These are phyloP conservation scores for Sarcocystis neurona DNA, from an alignment of 169 alveolate genomes.

Conservation along the genomic window DNA sequence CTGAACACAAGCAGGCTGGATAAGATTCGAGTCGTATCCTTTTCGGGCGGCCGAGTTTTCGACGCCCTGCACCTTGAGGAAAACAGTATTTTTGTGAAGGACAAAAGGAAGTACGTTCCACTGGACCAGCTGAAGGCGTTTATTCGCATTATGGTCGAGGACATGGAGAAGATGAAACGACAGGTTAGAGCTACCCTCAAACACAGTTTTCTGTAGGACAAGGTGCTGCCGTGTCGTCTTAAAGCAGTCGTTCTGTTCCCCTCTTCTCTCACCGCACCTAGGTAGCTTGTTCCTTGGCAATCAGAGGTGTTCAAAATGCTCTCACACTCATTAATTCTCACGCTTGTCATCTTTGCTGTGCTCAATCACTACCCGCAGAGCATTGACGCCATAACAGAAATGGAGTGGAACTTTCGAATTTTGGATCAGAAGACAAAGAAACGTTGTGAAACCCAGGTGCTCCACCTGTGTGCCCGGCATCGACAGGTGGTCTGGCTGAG, in stretches of 20 bases:
- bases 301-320: background rate
- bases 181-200: constrained; percentile 2
- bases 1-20: background rate
- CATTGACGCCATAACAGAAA: constrained; percentile 35
- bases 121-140: background rate
- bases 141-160: background rate
- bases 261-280: background rate
- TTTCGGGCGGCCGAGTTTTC: constrained; percentile 41
- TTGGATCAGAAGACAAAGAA: constrained; percentile 16
- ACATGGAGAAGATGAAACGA: constrained; percentile 31
- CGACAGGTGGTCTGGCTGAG: background rate
- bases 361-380: background rate
- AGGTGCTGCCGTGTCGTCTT: background rate
- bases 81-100: constrained; percentile 14
- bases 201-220: background rate
- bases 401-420: constrained; percentile 47
- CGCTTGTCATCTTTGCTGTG: background rate
- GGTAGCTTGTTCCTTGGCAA: background rate
- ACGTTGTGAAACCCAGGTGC: constrained; percentile 19
- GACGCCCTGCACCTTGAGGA: constrained; percentile 16
- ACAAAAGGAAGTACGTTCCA: constrained; percentile 7
- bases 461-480: background rate
- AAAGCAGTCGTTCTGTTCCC: background rate
- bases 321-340: background rate
- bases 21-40: constrained; percentile 34